phyloP scores from a whole-genome alignment of 2,329 filamentous ascomycete genomes.

The Gyromitra esculenta region DNA sequence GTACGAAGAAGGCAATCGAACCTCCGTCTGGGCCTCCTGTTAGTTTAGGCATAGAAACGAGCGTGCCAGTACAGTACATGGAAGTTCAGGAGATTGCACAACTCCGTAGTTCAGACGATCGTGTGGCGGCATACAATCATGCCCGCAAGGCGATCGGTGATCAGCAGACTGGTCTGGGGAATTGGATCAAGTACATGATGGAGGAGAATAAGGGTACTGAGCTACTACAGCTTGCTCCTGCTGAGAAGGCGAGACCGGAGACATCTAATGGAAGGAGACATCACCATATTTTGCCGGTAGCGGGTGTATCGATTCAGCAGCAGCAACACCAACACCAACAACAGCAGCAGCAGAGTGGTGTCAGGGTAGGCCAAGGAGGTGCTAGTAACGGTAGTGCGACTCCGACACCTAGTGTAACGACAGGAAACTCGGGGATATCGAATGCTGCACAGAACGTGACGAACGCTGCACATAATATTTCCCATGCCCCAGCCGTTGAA shows the following conservation, averaged over 20 bases:
- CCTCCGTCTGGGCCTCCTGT: background rate
- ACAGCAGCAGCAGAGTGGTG: background rate
- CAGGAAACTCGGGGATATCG: conserved; percentile 29
- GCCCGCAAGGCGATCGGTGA: conserved; percentile 35
- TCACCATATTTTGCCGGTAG: conserved; percentile 9
- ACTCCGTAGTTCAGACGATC: conserved; percentile 40
- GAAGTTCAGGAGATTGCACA: conserved; percentile 42
- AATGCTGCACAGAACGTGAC: conserved; percentile 20
- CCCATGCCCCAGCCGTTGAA: conserved; percentile 35
- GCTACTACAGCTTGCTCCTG: conserved; percentile 24
- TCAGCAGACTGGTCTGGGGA: conserved; percentile 33
- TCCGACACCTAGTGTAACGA: conserved; percentile 27
- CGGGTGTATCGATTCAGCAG: conserved; percentile 3
- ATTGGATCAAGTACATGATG: conserved; percentile 52
- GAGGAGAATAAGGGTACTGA: conserved; percentile 50
- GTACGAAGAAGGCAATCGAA: background rate
- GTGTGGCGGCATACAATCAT: conserved; percentile 51
- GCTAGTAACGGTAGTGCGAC: conserved; percentile 1
- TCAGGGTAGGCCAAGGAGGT: background rate
- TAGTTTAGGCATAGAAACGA: conserved; percentile 10
- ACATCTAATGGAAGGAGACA: conserved; percentile 19
- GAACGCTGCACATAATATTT: conserved; percentile 21
- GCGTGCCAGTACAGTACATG: conserved; percentile 39
- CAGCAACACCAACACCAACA: background rate
- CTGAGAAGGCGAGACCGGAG: conserved; percentile 21